phyloP scores from a whole-genome alignment of 306 rosid species.

The Pyrus communis region DNA sequence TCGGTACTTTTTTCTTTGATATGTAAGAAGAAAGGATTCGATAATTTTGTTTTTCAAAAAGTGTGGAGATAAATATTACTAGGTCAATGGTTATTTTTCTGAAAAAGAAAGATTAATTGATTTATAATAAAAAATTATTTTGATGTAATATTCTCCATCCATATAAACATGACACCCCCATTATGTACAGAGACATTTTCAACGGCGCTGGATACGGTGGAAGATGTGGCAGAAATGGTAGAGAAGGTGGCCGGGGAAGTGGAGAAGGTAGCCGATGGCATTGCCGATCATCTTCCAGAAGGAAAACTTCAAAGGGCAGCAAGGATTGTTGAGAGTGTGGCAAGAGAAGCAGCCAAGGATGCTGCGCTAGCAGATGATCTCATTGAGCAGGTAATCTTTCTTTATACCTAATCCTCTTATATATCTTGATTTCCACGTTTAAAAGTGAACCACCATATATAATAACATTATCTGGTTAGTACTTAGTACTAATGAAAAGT shows the following conservation, averaged over 20 bases:
- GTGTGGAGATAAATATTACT: neutral
- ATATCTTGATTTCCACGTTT: neutral
- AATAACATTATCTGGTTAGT: neutral
- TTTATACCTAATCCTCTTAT: neutral
- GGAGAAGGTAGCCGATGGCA: slow-evolving; percentile 42
- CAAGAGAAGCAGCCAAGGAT: slow-evolving; percentile 20
- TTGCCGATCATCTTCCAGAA: slow-evolving; percentile 33
- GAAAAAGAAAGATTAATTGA: neutral
- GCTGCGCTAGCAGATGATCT: slow-evolving; percentile 28
- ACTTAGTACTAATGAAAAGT: neutral
- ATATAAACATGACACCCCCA: neutral
- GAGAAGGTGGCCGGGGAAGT: slow-evolving; percentile 54
- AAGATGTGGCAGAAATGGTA: slow-evolving; percentile 27
- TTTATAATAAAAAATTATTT: neutral
- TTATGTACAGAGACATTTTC: slow-evolving; percentile 33
- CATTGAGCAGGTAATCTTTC: slow-evolving; percentile 35
- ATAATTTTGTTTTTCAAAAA: neutral
- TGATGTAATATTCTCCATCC: neutral
- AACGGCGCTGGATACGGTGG: slow-evolving; percentile 28
- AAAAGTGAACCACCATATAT: no score
- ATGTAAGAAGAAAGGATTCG: no score
- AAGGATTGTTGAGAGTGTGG: slow-evolving; percentile 30
- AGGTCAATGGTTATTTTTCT: neutral
- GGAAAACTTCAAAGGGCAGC: slow-evolving; percentile 28
- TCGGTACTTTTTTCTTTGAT: neutral